phyloP scores from a whole-genome alignment of 441 rosid species.

The Erodium moschatum region DNA sequence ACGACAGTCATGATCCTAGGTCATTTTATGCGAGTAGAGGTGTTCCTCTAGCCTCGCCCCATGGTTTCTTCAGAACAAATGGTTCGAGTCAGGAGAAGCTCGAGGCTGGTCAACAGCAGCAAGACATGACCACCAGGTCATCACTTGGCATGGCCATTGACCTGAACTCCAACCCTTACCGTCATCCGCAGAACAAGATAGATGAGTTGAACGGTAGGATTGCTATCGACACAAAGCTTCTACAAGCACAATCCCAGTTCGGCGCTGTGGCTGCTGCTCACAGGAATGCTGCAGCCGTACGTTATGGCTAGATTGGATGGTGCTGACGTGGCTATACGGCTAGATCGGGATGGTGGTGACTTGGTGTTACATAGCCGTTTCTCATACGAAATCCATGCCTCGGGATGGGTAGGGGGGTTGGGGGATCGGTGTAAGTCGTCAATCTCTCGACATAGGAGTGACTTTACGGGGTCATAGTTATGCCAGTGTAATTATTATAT shows the following conservation, averaged over 20 bases:
- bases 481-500: too few relatives aligned
- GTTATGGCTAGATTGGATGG: conserved; percentile 25
- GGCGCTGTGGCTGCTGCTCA: conserved; percentile 46
- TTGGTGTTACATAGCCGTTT: too few relatives aligned
- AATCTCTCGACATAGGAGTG: too few relatives aligned
- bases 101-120: conserved; percentile 35
- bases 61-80: conserved; percentile 32
- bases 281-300: conserved; percentile 64
- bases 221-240: conserved; percentile 47
- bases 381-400: too few relatives aligned
- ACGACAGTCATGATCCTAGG: conserved; percentile 59
- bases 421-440: too few relatives aligned
- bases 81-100: conserved; percentile 45
- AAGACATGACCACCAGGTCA: conserved; percentile 32
- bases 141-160: conserved; percentile 68
- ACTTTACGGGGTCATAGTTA: too few relatives aligned
- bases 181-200: conserved; percentile 49
- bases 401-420: too few relatives aligned
- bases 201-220: conserved; percentile 48
- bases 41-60: conserved; percentile 34
- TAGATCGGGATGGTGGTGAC: too few relatives aligned
- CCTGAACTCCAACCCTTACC: conserved; percentile 69
- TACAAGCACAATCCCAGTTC: conserved; percentile 48
- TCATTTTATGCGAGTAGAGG: conserved; percentile 38
- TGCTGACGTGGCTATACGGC: too few relatives aligned